Evolutionary conservation across 2,329 filamentous ascomycete species (phyloP).

Genomic region (Pseudogymnoascus sp.): DNA sequence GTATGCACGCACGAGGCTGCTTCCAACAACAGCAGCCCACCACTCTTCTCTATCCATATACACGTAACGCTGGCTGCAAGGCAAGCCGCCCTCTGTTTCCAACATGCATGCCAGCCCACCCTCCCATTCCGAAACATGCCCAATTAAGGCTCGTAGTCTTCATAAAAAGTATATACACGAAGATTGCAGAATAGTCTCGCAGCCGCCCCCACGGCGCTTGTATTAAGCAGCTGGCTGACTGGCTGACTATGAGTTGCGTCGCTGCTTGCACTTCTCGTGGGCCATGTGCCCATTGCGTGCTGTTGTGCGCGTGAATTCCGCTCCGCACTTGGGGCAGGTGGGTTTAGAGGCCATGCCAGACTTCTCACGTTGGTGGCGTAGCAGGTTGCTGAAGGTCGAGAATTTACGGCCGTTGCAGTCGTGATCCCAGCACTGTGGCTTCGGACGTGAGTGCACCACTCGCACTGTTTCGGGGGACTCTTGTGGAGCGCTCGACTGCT

Average conservation of each 20-base stretch:
- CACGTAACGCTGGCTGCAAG: not conserved
- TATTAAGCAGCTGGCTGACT: not conserved
- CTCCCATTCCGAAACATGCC: not conserved
- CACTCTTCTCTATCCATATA: not conserved
- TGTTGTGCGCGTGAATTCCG: constrained; percentile 83
- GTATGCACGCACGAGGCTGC: not conserved
- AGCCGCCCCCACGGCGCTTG: constrained; percentile 1
- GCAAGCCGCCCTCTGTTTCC: not conserved
- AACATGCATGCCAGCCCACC: constrained; percentile 1
- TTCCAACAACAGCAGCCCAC: not conserved
- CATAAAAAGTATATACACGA: constrained; percentile 1
- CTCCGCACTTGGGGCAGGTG: constrained; percentile 81
- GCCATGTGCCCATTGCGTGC: constrained; percentile 79
- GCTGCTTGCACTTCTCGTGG: constrained; percentile 88
- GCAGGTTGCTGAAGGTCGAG: constrained; percentile 89
- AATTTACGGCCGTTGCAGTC: constrained; percentile 94
- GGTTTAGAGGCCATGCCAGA: constrained; percentile 85
- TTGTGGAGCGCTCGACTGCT: constrained; percentile 33
- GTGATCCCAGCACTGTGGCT: constrained; percentile 95
- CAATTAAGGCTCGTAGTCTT: not conserved
- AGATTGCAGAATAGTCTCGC: not conserved
- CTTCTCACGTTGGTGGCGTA: constrained; percentile 90
- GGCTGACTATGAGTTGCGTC: constrained; percentile 38
- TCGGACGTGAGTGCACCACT: constrained; percentile 71
- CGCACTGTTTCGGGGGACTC: constrained; percentile 48